These are phyloP conservation scores for Flaveria sonorensis DNA, from an alignment of 129 eudicot species.

Conservation along the genomic window DNA sequence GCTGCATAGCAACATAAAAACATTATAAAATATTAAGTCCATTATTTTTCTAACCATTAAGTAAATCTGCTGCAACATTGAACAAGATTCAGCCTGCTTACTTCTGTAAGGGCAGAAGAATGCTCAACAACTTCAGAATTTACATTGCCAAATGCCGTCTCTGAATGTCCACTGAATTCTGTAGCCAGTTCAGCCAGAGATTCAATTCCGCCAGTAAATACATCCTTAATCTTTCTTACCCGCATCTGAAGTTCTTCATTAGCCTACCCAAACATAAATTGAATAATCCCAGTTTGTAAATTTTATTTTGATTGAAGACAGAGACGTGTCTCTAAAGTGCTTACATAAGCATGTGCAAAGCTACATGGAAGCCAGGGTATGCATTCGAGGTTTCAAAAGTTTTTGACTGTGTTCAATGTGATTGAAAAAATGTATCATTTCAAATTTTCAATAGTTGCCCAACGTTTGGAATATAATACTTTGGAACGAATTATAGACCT, in stretches of 20 bases:
- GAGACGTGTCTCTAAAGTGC: not conserved
- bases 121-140: conserved; percentile 50
- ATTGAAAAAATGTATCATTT: not conserved
- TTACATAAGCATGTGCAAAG: conserved; percentile 5
- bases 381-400: not conserved
- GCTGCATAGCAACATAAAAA: conserved; percentile 33
- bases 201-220: conserved; percentile 48
- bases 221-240: conserved; percentile 40
- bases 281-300: not conserved
- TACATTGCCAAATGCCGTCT: conserved; percentile 40
- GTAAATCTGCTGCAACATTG: not conserved
- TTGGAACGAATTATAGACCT: not conserved
- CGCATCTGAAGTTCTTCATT: conserved; percentile 46
- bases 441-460: not conserved
- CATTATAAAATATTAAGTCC: not conserved
- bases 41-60: not conserved
- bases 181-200: conserved; percentile 52
- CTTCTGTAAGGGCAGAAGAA: conserved; percentile 50
- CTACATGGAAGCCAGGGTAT: conserved; percentile 11
- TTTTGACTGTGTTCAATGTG: not conserved
- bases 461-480: not conserved
- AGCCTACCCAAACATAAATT: conserved; percentile 41
- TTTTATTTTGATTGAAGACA: not conserved
- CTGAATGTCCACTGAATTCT: conserved; percentile 51
- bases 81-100: conserved; percentile 25